Evolutionary conservation across 2,329 filamentous ascomycete species (phyloP).

Genomic region (Fusarium ambrosium): DNA sequence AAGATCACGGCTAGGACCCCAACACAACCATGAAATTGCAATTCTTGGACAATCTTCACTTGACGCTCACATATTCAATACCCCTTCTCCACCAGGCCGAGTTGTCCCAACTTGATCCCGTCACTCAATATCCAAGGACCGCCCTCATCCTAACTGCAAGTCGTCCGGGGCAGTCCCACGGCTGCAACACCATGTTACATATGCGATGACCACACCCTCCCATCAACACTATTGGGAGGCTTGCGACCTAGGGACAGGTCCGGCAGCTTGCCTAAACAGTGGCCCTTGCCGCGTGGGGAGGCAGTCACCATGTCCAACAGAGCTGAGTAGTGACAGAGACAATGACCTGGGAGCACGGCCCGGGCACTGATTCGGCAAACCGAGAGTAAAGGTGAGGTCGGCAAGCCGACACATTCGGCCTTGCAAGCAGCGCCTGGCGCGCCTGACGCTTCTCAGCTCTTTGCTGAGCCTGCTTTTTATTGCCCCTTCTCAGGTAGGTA

Average conservation of each 20-base stretch:
- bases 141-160: not conserved
- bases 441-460: conserved; percentile 24
- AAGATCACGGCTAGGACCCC: not conserved
- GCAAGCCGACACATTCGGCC: not conserved
- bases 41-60: not conserved
- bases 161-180: conserved; percentile 6
- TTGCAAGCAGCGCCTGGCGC: conserved; percentile 30
- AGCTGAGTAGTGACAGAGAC: conserved; percentile 22
- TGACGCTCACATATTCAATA: not conserved
- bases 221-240: conserved; percentile 14
- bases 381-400: not conserved
- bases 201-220: conserved; percentile 20
- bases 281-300: conserved; percentile 7
- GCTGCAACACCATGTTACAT: conserved; percentile 17
- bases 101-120: not conserved
- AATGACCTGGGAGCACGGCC: not conserved
- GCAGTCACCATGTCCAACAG: conserved; percentile 8
- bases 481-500: conserved; percentile 3
- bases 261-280: not conserved
- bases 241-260: not conserved
- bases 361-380: not conserved
- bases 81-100: not conserved
- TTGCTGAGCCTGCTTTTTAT: conserved; percentile 7
- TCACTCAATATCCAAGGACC: conserved; percentile 1
- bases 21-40: not conserved